Evolutionary conservation across 2,329 filamentous ascomycete species (phyloP), one percentile per base, ranked within the genome.

Genomic region (Fusarium tricinctum): DNA sequence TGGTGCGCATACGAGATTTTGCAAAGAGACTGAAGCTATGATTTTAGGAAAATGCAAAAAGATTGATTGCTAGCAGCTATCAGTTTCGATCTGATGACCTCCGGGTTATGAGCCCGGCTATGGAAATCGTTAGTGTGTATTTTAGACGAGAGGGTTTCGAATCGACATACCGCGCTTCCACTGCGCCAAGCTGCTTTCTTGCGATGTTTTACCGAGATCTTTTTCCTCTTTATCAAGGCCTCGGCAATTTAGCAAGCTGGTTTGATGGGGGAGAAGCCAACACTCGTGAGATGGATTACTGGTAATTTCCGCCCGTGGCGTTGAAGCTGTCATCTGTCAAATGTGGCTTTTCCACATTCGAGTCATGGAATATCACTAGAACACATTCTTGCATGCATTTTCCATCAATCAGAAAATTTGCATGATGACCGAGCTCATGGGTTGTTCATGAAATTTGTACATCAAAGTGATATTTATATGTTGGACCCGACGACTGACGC

Each of bases 71-170:
- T 63, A 63, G 60, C 61, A 64, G 61, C 61, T 64, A 63, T 32
- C 38, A 44, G 61, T 64, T 64, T 64, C 61, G 61, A 64, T 64
- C 61, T 44, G 38, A 32, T 46, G 61, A 46, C 61, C 61, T 64
- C 62, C 62, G 60, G 61, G 61, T 64, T 64, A 64, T 64, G 61
- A 64, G 61, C 70, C 70, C 20, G 62, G 76, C 33, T 63, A 13
- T 10, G 23, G 17, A 15, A 43, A 23, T 46, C 17, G 58, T 63
- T 48, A 63, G 58, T 63, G 19, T 13, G 15, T 22, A 23, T 19
- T 30, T 8, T 10, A 8, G 17, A 30, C 8, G 9, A 4, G 17
- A 44, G 8, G 22, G 43, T 39, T 20, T 19, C 20, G 20, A 19
- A 17, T 14, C 3, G 23, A 63, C 59, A 20, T 63, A 63, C 59